Base-by-base conservation (phyloP, 768 basidiomycete species). In the Xerocomus potaroensis region DNA sequence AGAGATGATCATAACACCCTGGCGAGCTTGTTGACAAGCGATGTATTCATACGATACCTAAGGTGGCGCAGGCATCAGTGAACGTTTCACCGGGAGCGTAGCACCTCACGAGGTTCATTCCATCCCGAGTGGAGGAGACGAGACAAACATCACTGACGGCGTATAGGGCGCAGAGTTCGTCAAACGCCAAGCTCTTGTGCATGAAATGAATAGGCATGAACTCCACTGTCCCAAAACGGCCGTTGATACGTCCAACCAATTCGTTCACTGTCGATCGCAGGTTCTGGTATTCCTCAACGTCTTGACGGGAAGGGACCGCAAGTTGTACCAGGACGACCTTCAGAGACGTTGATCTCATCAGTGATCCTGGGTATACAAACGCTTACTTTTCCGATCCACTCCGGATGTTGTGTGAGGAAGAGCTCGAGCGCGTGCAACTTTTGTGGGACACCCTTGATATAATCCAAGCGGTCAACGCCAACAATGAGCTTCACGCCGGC, bases 161-260 rank as follows among this genome's bases (percentile, higher is more conserved):
- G 63, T 98, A 99, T 45, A 99, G 78, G n/a, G 96, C 96, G 49
- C 92, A 94, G 8, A 99, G 78, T 63, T 99, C 96, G 63, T 96
- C 91, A 61, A 97, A 94, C 0, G 83, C 70, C 43, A 98, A 73
- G 53, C 83, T 87, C 69, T 94, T 94, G 78, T 98, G 95, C 91
- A 98, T 91, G 68, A 96, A 98, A 68, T 98, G 96, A 50, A 99
- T 98, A 6, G 96, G 96, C 91, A 97, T 96, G 65, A 95, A 98
- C 58, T 99, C 96, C 62, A 98, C 93, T 1, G 96, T 98, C 24
- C 96, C 96, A 60, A 99, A 99, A 8, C 93, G 87, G 8, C 96
- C 96, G 63, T 99, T 99, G 70, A 99, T 98, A 21, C 95, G 83
- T 2, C 96, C 96, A 24, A 99, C 96, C 40, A 99, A 81, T 66